Percentiles rank a stretch among this genome's conserved stretches.
phyloP scores from a whole-genome alignment of 352 stramenopile species.

The Plasmopara viticola region DNA sequence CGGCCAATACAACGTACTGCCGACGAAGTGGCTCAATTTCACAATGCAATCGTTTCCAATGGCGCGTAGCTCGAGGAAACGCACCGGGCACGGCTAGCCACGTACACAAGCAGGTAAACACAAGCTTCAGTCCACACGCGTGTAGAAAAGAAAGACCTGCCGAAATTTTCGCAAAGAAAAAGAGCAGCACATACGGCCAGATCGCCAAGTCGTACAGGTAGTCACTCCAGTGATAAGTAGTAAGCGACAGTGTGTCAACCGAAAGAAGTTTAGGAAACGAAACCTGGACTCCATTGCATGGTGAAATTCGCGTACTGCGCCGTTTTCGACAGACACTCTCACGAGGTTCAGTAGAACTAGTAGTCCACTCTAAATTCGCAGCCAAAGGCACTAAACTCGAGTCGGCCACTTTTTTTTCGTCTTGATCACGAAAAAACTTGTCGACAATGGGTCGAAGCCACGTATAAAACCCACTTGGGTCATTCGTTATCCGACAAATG shows the following conservation, averaged over 20 bases:
- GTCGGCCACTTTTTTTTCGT: slow-evolving; percentile 27
- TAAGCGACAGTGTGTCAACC: background rate
- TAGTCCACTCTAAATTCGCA: slow-evolving; percentile 6
- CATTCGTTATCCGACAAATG: slow-evolving; percentile 47
- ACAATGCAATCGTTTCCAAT: slow-evolving; percentile 35
- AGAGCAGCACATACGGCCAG: slow-evolving; percentile 64
- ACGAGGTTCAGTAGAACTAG: slow-evolving; percentile 4
- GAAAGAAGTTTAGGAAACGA: background rate
- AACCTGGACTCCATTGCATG: slow-evolving; percentile 8
- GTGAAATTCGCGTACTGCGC: slow-evolving; percentile 26
- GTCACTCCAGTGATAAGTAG: slow-evolving; percentile 32
- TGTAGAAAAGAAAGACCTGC: slow-evolving; percentile 32
- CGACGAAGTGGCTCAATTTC: slow-evolving; percentile 42
- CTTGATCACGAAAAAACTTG: slow-evolving; percentile 54
- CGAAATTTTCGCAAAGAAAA: slow-evolving; percentile 46
- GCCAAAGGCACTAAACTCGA: slow-evolving; percentile 19
- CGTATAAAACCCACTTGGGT: slow-evolving; percentile 71
- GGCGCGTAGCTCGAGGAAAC: slow-evolving; percentile 49
- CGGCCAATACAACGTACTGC: slow-evolving; percentile 49
- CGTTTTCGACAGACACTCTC: slow-evolving; percentile 7
- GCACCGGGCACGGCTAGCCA: slow-evolving; percentile 54
- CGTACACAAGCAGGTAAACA: slow-evolving; percentile 64
- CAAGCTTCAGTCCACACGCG: slow-evolving; percentile 55
- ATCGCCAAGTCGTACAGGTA: slow-evolving; percentile 67
- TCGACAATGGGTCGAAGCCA: slow-evolving; percentile 64